phyloP scores from a whole-genome alignment of 1,139 yeast genomes.

The Suhomyces bolitotheri region DNA sequence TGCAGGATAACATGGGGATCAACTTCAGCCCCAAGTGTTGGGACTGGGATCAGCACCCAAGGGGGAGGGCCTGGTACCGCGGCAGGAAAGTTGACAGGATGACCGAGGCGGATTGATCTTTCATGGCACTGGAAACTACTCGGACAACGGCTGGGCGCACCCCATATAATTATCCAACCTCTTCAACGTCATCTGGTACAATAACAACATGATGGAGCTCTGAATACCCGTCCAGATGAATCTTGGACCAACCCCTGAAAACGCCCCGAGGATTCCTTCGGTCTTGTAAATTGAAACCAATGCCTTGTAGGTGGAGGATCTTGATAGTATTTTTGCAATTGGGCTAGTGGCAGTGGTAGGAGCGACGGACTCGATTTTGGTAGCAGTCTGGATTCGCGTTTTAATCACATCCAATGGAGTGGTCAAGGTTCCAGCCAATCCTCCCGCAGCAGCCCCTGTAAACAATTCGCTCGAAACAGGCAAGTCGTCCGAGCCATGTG shows the following conservation, averaged over 20 bases:
- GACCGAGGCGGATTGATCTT: too few species aligned
- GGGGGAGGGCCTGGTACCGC: too few species aligned
- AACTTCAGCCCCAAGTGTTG: too few species aligned
- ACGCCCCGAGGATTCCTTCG: constrained; percentile 80
- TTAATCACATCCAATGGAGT: constrained; percentile 91
- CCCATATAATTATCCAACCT: constrained; percentile 29
- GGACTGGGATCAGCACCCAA: too few species aligned
- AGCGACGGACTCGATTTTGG: constrained; percentile 12
- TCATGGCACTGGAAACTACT: too few species aligned
- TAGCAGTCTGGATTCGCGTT: constrained; percentile 82
- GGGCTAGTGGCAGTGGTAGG: constrained; percentile 3
- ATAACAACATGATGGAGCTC: constrained; percentile 87
- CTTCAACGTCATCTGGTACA: constrained; percentile 67
- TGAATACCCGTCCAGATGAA: constrained; percentile 96
- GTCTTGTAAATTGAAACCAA: constrained; percentile 62
- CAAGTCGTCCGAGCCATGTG: constrained; percentile 42
- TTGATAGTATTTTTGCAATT: constrained; percentile 23
- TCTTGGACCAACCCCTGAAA: constrained; percentile 95
- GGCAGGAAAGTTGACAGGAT: too few species aligned
- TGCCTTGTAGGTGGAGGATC: constrained; percentile 63
- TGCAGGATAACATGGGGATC: background rate
- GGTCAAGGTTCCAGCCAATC: constrained; percentile 81
- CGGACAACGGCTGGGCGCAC: too few species aligned
- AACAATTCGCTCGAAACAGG: constrained; percentile 64
- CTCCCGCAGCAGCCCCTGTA: constrained; percentile 97